Percentiles rank a stretch among this genome's conserved stretches.
These are phyloP conservation scores for Pachyrhizus erosus DNA, from an alignment of 306 rosid genomes.

Conservation along the genomic window DNA sequence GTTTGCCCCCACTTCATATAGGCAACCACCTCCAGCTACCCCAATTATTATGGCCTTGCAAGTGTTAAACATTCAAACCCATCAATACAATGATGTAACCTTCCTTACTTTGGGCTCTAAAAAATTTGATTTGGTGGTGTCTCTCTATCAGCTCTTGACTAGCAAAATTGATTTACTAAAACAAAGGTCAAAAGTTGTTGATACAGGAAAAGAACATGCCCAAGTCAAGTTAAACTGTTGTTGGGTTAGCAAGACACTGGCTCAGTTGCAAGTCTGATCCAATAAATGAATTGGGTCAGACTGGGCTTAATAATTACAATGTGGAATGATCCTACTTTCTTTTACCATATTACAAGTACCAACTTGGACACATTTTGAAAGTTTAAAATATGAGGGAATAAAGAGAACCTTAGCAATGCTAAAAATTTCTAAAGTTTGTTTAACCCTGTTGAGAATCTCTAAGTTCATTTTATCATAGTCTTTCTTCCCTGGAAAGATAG, in stretches of 20 bases:
- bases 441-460: conserved; percentile 3
- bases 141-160: neutral
- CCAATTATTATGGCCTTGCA: conserved; percentile 7
- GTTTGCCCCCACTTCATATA: neutral
- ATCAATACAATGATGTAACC: neutral
- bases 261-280: neutral
- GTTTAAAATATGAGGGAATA: neutral
- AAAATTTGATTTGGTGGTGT: neutral
- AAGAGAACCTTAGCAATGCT: neutral
- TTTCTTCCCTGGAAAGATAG: neutral
- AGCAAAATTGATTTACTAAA: neutral
- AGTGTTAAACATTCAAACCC: neutral
- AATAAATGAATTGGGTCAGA: neutral
- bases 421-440: neutral
- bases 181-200: neutral
- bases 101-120: neutral
- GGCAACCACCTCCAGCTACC: neutral
- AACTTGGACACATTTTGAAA: neutral
- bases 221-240: neutral
- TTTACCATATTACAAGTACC: neutral
- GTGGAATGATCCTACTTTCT: neutral
- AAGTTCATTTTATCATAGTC: neutral
- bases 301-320: neutral
- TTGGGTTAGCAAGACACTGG: neutral
- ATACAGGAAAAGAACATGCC: neutral